Base-by-base conservation (phyloP, 495 filamentous ascomycete species). In the Penicillium fimorum region DNA sequence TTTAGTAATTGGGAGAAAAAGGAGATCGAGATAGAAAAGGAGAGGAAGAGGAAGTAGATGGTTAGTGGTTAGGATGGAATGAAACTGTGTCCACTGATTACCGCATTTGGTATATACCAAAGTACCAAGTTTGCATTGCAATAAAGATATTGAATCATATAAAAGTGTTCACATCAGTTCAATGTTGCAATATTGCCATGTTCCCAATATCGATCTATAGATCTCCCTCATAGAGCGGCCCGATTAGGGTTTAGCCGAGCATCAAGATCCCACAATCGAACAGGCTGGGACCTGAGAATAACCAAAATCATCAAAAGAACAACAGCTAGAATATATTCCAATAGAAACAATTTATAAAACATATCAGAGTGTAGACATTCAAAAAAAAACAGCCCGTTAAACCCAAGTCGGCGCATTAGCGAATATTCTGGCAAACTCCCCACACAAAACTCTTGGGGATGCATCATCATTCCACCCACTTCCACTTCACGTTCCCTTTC, bases 201-300 rank as follows among this genome's bases (percentile, higher is more conserved):
- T 27, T 27, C 25, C 25, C 25, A 27, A 27, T 7, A 4, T 15
- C 2, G 33, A 37, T 15, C 13, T 37, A 37, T 35, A 15, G 13
- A 37, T 37, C 33, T 37, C 33, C 22, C 11, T 35, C 12, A 13
- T 37, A 10, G 29, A 38, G n/a, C 33, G 15, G 25, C 57, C 51
- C 45, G 53, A 59, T 76, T 76, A 75, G 74, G 74, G 72, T 74
- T 76, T 76, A 76, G 72, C 72, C 74, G 74, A 71, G 69, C 63
- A 57, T 63, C 56, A 29, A 55, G 59, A 60, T 61, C 65, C 67
- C 60, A 65, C 63, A 66, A 68, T 50, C 51, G 48, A 29, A 62
- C 17, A 38, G 1, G 6, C n/a, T 32, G n/a, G 25, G n/a, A 41
- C 24, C 42, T 25, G 32, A 2, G n/a, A 43, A 43, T 32, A 25